Conservation (phyloP, 805 yeast genomes). For the Kodamaea laetipori region DNA sequence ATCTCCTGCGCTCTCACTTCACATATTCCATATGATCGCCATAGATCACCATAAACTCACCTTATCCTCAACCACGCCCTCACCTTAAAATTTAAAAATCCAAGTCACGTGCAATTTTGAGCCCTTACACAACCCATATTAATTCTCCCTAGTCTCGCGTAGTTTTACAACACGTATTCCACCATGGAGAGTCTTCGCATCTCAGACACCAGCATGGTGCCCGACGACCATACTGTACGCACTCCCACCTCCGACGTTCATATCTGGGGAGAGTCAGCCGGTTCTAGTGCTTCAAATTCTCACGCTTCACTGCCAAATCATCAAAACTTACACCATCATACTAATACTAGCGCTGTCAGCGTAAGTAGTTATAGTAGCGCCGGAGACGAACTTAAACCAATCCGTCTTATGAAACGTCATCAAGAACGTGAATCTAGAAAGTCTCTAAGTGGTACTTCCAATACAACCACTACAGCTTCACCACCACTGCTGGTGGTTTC, state of each 20-base stretch:
- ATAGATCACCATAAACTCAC: too few relatives aligned
- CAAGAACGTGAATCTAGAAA: conserved; percentile 14
- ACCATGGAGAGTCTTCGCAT: conserved; percentile 1
- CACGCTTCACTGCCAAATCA: conserved; percentile 1
- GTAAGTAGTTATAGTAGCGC: conserved; percentile 5
- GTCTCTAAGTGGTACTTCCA: conserved; percentile 1
- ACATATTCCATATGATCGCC: too few relatives aligned
- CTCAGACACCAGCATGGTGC: conserved; percentile 1
- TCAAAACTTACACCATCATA: conserved; percentile 3
- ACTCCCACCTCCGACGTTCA: conserved; percentile 2
- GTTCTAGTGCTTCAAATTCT: not conserved
- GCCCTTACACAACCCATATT: too few relatives aligned
- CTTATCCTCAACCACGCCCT: too few relatives aligned
- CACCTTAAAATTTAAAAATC: too few relatives aligned
- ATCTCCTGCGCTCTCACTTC: too few relatives aligned
- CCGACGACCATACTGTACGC: conserved; percentile 1
- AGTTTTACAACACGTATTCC: not conserved
- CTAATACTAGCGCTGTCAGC: conserved; percentile 6
- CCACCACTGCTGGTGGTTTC: conserved; percentile 6
- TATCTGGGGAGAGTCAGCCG: not conserved
- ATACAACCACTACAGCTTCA: not conserved
- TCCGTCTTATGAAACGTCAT: conserved; percentile 30
- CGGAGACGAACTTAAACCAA: conserved; percentile 24
- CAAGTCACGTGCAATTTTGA: too few relatives aligned
- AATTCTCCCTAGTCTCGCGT: too few relatives aligned